Base-by-base conservation (phyloP, 495 filamentous ascomycete genomes). In the Xylaria bambusicola region DNA sequence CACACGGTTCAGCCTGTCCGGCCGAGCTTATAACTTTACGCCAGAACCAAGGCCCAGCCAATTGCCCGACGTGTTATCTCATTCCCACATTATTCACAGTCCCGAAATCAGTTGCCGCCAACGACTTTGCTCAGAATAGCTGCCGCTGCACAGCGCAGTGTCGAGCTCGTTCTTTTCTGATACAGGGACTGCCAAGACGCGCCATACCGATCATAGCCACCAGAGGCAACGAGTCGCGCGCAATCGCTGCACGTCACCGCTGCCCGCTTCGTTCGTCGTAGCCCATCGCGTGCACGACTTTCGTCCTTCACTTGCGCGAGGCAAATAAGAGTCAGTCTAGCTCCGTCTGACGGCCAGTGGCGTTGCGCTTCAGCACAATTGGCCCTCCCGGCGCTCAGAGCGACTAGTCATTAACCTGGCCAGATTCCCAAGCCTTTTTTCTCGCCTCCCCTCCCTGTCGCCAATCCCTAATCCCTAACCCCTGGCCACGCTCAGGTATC, bases 261-360 rank as follows among this genome's bases (percentile, higher is more conserved):
- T 33, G 29, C 33, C 27, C 48, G 49, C 57, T 47, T 60, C 57
- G 26, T 60, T 53, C 29, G 29, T 40, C 31, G 48, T 26, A 17
- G 26, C 31, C n/a, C 31, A 40, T 60, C 57, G 38, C 55, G 29
- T 33, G 29, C 29, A 20, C 48, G 35, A 27, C 33, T 60, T 49
- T 36, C 57, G 42, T 45, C 49, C n/a, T 21, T 53, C 23, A 40
- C 31, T 49, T 18, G 31, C 57, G 57, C 57, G 57, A 53, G 49
- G 57, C 48, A 52, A 52, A 45, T 46, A 53, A 60, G 57, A 60
- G 57, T 60, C 57, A 60, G 48, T 60, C 49, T 60, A 60, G 57
- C 57, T 51, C 41, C 40, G 46, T 49, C 47, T 31, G 57, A 60
- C 49, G 49, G 49, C 29, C 49, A 46, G 57, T 60, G 57, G 57